A percentile compares a stretch with the other conserved stretches of the same genome.
Evolutionary conservation across 2,329 filamentous ascomycete species (phyloP).

Genomic region (Tolypocladium nubicola): DNA sequence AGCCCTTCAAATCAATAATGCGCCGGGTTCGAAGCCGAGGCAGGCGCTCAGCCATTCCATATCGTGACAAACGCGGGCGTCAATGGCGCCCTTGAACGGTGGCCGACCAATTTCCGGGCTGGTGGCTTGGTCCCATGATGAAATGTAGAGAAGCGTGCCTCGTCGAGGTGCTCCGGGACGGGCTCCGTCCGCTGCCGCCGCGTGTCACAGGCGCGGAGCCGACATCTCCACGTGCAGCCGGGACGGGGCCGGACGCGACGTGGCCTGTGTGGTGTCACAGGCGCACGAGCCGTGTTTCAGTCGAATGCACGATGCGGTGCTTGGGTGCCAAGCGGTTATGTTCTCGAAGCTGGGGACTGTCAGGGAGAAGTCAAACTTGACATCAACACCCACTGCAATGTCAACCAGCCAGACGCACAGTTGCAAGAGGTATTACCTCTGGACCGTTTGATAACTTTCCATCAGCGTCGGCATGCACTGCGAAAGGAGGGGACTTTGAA

Average conservation of each 20-base stretch:
- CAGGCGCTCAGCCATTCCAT: neutral
- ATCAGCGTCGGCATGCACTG: too few relatives aligned
- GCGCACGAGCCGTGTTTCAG: neutral
- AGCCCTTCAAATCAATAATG: neutral
- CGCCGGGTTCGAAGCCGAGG: neutral
- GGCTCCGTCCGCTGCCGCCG: neutral
- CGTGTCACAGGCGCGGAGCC: neutral
- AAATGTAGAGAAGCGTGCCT: neutral
- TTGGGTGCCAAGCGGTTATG: too few relatives aligned
- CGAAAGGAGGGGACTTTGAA: too few relatives aligned
- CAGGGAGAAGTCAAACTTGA: too few relatives aligned
- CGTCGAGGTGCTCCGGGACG: neutral
- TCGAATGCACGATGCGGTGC: neutral
- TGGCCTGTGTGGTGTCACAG: neutral
- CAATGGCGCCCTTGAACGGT: neutral
- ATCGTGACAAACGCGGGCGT: neutral
- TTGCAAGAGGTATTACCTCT: too few relatives aligned
- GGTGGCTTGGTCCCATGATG: neutral
- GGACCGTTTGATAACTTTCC: too few relatives aligned
- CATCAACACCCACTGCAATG: too few relatives aligned
- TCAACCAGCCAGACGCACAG: too few relatives aligned
- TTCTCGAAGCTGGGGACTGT: too few relatives aligned
- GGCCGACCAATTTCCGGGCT: neutral
- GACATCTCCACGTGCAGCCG: neutral
- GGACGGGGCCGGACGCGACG: neutral